Percentiles rank a stretch among this genome's conserved stretches.
Evolutionary conservation across 345 rosid genomes (phyloP).

Genomic region (Chamaenerion angustifolium): DNA sequence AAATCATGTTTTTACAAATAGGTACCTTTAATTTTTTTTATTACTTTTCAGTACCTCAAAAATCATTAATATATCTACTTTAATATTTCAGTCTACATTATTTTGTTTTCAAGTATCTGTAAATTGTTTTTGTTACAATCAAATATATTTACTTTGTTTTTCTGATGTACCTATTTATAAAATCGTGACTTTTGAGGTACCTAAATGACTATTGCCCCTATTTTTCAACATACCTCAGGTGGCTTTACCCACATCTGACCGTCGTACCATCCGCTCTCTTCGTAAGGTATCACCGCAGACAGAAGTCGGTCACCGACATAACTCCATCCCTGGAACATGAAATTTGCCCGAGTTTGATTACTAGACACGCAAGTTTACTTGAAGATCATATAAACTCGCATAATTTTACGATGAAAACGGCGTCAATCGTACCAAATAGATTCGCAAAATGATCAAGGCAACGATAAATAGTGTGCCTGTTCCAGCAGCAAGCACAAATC

Average conservation of each 20-base stretch:
- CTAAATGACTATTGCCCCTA: too few relatives aligned
- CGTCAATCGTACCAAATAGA: constrained; percentile 91
- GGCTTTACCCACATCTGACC: constrained; percentile 99
- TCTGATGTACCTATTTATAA: too few relatives aligned
- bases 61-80: too few relatives aligned
- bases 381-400: background rate
- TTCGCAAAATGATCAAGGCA: constrained; percentile 63
- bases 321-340: constrained; percentile 70
- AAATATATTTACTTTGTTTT: too few relatives aligned
- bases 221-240: constrained; percentile 55
- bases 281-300: constrained; percentile 87
- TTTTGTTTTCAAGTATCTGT: too few relatives aligned
- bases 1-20: too few relatives aligned
- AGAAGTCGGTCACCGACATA: constrained; percentile 90
- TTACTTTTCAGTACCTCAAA: too few relatives aligned
- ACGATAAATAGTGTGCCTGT: constrained; percentile 84
- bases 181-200: too few relatives aligned
- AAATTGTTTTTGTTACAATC: too few relatives aligned
- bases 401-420: background rate
- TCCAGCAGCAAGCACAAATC: constrained; percentile 81
- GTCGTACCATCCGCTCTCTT: constrained; percentile 98
- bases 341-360: background rate
- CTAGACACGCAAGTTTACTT: background rate
- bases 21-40: too few relatives aligned
- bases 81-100: too few relatives aligned